phyloP scores from a whole-genome alignment of 306 rosid species.

The Inga leiocalycina region DNA sequence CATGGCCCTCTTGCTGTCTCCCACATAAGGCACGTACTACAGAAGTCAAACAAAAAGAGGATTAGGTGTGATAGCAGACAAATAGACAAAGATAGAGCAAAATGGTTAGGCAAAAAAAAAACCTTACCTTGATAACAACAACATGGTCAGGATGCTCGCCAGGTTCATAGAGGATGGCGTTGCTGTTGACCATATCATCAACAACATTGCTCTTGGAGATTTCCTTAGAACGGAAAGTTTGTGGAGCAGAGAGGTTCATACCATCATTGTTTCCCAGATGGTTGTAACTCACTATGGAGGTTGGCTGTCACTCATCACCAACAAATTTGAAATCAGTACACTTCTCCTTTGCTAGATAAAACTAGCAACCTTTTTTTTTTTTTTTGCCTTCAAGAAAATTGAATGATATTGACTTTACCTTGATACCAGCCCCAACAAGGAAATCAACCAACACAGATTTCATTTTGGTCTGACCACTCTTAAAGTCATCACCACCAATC shows the following conservation, averaged over 20 bases:
- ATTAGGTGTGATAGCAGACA: not conserved
- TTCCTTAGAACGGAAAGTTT: constrained; percentile 95
- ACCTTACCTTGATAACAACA: constrained; percentile 82
- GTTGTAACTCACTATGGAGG: constrained; percentile 96
- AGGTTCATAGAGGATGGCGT: constrained; percentile 81
- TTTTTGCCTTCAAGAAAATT: not conserved
- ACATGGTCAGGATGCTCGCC: constrained; percentile 99
- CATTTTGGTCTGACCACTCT: constrained; percentile 99
- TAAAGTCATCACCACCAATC: constrained; percentile 98
- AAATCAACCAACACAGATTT: constrained; percentile 96
- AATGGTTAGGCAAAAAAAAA: not conserved
- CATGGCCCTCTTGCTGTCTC: constrained; percentile 96
- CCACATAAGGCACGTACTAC: constrained; percentile 93
- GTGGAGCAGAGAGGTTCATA: constrained; percentile 97
- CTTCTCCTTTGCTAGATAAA: constrained; percentile 7
- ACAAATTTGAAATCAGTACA: constrained; percentile 9
- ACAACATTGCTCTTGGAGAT: constrained; percentile 97
- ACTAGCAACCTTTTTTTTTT: not conserved
- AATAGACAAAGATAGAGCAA: not conserved
- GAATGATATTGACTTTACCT: constrained; percentile 46
- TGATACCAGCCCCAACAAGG: constrained; percentile 99
- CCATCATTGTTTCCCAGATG: constrained; percentile 98
- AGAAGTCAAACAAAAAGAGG: constrained; percentile 27
- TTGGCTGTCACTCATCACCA: constrained; percentile 66
- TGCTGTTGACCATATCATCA: constrained; percentile 97